Conservation (phyloP, 1,139 yeast genomes). For the Taphrina communis region DNA sequence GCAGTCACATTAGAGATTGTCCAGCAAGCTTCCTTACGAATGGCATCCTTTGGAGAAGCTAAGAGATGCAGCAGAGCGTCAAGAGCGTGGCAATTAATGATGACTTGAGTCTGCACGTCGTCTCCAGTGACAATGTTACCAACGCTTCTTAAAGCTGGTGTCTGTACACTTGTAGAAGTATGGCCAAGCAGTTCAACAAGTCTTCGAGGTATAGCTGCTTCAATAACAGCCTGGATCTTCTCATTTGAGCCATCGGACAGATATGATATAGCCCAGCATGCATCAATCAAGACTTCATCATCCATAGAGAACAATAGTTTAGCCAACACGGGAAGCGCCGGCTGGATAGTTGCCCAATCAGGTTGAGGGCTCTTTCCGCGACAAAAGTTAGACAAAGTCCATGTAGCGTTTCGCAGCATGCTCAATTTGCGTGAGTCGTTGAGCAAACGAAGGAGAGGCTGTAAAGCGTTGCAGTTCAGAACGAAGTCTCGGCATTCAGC, state of each 20-base stretch:
- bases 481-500: slow-evolving; percentile 88
- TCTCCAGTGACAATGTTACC: slow-evolving; percentile 98
- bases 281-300: slow-evolving; percentile 91
- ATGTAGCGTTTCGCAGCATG: slow-evolving; percentile 91
- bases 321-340: slow-evolving; percentile 89
- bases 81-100: slow-evolving; percentile 90
- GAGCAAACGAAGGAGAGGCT: slow-evolving; percentile 79
- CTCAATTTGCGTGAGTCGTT: slow-evolving; percentile 77
- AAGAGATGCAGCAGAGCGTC: slow-evolving; percentile 82
- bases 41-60: slow-evolving; percentile 84
- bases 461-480: slow-evolving; percentile 82
- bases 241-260: slow-evolving; percentile 89
- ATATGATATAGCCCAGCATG: slow-evolving; percentile 98
- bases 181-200: slow-evolving; percentile 78
- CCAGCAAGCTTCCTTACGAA: slow-evolving; percentile 98
- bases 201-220: slow-evolving; percentile 92
- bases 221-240: slow-evolving; percentile 95
- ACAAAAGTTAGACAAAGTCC: slow-evolving; percentile 96
- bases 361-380: slow-evolving; percentile 97
- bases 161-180: slow-evolving; percentile 84
- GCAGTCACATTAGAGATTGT: slow-evolving; percentile 97
- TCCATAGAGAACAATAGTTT: slow-evolving; percentile 88
- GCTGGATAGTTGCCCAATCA: slow-evolving; percentile 82
- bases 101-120: slow-evolving; percentile 92
- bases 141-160: slow-evolving; percentile 95